Percentiles rank a stretch among this genome's conserved stretches.
Conservation (phyloP, 2,329 filamentous ascomycete genomes). For the Helotiales sp. region DNA sequence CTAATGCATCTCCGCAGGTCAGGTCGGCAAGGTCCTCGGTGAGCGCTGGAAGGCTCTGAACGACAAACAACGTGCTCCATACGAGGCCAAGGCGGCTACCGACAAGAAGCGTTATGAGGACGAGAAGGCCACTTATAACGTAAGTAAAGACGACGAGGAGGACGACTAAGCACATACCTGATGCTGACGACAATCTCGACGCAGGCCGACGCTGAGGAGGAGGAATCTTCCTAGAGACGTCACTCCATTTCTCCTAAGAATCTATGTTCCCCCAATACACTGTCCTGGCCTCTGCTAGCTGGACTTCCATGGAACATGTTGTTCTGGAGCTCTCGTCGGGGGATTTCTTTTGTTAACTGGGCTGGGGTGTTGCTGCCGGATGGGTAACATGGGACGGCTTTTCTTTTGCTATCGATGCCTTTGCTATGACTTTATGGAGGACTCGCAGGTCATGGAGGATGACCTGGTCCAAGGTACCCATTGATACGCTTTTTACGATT, state of each 20-base stretch:
- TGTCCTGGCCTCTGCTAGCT: slow-evolving; percentile 13
- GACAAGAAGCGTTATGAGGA: slow-evolving; percentile 99
- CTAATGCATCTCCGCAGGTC: slow-evolving; percentile 52
- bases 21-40: slow-evolving; percentile 97
- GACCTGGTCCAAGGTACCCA: slow-evolving; percentile 28
- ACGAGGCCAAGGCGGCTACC: slow-evolving; percentile 92
- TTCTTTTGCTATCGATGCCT: slow-evolving; percentile 23
- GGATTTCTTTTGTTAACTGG: slow-evolving; percentile 31
- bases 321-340: slow-evolving; percentile 16
- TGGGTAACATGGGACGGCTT: slow-evolving; percentile 27
- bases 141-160: slow-evolving; percentile 48
- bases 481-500: slow-evolving; percentile 27
- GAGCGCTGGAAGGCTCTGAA: slow-evolving; percentile 97
- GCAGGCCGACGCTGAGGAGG: slow-evolving; percentile 56
- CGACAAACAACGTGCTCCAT: slow-evolving; percentile 89
- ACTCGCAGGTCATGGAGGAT: slow-evolving; percentile 24
- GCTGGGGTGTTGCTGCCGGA: slow-evolving; percentile 30
- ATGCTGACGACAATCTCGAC: slow-evolving; percentile 37
- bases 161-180: slow-evolving; percentile 26
- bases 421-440: slow-evolving; percentile 33
- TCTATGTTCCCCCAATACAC: slow-evolving; percentile 13
- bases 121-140: slow-evolving; percentile 92
- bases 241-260: slow-evolving; percentile 17
- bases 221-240: slow-evolving; percentile 44
- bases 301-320: slow-evolving; percentile 17